Evolutionary conservation across 352 stramenopile species (phyloP).

Genomic region (Globisporangium cylindrosporum): DNA sequence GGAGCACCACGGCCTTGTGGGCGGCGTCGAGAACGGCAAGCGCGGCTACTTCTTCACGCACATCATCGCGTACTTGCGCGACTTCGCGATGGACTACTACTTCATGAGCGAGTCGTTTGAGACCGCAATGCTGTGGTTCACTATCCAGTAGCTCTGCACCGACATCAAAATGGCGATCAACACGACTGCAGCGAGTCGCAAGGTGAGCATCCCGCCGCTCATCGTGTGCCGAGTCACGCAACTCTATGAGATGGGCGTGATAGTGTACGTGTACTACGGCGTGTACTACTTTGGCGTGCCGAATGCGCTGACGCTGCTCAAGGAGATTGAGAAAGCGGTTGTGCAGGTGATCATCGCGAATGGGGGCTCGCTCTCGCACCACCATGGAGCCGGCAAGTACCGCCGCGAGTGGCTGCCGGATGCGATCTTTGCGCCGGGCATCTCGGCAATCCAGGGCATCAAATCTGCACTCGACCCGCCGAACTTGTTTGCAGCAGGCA

Average conservation of each 20-base stretch:
- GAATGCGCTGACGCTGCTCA: slow-evolving; percentile 81
- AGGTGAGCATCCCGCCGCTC: slow-evolving; percentile 80
- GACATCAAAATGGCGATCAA: slow-evolving; percentile 61
- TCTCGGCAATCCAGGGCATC: slow-evolving; percentile 69
- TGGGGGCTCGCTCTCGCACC: slow-evolving; percentile 92
- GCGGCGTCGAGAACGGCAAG: slow-evolving; percentile 82
- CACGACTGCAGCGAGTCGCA: slow-evolving; percentile 26
- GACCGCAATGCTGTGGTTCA: slow-evolving; percentile 78
- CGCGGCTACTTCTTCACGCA: slow-evolving; percentile 94
- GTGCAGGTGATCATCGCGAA: slow-evolving; percentile 88
- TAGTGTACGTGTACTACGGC: slow-evolving; percentile 96
- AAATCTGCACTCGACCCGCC: slow-evolving; percentile 88
- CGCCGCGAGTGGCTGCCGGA: slow-evolving; percentile 81
- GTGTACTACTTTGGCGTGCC: slow-evolving; percentile 89
- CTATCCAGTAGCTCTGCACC: slow-evolving; percentile 48
- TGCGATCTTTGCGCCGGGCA: slow-evolving; percentile 75
- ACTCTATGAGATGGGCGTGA: slow-evolving; percentile 93
- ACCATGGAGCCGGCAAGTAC: slow-evolving; percentile 95
- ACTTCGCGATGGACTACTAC: slow-evolving; percentile 92
- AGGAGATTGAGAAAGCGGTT: slow-evolving; percentile 64
- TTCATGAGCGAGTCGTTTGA: slow-evolving; percentile 92
- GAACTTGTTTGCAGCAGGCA: slow-evolving; percentile 92
- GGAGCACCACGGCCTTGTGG: slow-evolving; percentile 76
- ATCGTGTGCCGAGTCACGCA: slow-evolving; percentile 93
- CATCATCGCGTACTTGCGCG: slow-evolving; percentile 93